Base-by-base conservation (phyloP, 2,329 filamentous ascomycete genomes). In the Beauveria scarabaeidicola region DNA sequence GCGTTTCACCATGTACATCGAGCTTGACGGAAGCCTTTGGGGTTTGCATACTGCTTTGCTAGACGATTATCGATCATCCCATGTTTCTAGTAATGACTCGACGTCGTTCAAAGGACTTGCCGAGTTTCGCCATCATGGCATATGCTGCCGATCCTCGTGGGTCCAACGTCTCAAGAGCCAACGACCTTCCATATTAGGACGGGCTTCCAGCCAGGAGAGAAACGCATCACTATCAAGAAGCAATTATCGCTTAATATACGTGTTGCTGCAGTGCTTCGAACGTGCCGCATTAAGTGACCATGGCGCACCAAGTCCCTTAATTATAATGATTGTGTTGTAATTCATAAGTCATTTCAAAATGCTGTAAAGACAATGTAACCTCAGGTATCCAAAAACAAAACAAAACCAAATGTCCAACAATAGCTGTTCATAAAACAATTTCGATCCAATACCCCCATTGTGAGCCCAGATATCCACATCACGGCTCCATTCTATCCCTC, bases 401-500 rank as follows among this genome's bases (percentile, higher is more conserved):
- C 17, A 27, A 25, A 27, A 43, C 17, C 9, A 58, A 58, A 47
- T 4, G 19, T 19, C 9, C 52, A 52, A 52, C 19, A 50, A 13
- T n/a, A 47, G 19, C 32, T 23, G n/a, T 21, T 8, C 25, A 5
- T 51, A n/a, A 32, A 13, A 19, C 36, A 56, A 58, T 53, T 21
- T 53, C 40, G 29, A 19, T 46, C 27, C 27, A 29, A 13, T 47
- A 38, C 48, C 47, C 25, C 41, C 40, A 17, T 48, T 19, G 6
- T 41, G 15, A 21, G 19, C 29, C 41, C 46, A 23, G 17, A 32
- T 19, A 21, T 5, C 11, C 27, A 17, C 10, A 52, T 52, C 15
- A 23, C 29, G 43, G 15, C n/a, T 13, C 23, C 40, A 2, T 57
- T 57, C 44, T 57, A 57, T 50, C 19, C 11, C 61, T 78, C 68